Evolutionary conservation across 2,329 filamentous ascomycete species (phyloP).

Genomic region (Penicillium sp.): DNA sequence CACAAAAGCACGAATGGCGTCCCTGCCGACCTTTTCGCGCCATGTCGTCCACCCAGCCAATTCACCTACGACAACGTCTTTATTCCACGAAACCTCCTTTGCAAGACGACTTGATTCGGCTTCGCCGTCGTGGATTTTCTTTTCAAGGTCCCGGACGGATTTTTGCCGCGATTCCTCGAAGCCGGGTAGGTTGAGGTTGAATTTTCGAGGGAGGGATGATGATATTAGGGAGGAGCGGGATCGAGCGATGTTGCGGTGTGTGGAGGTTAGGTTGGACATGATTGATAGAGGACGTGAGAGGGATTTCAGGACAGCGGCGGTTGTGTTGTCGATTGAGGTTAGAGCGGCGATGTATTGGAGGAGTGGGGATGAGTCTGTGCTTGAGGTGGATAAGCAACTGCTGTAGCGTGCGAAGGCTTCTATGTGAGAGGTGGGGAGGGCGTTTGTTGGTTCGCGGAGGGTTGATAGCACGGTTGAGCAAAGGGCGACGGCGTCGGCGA

Average conservation of each 20-base stretch:
- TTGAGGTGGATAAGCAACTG: slow-evolving; percentile 63
- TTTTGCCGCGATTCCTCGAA: slow-evolving; percentile 86
- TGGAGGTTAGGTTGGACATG: slow-evolving; percentile 73
- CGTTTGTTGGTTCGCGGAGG: slow-evolving; percentile 56
- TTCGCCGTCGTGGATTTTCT: slow-evolving; percentile 72
- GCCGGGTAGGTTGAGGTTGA: slow-evolving; percentile 51
- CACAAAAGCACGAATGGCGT: slow-evolving; percentile 76
- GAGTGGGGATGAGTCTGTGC: slow-evolving; percentile 71
- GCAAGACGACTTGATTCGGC: slow-evolving; percentile 74
- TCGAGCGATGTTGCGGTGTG: slow-evolving; percentile 77
- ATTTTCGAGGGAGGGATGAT: slow-evolving; percentile 51
- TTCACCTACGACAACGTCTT: slow-evolving; percentile 89
- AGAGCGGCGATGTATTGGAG: slow-evolving; percentile 75
- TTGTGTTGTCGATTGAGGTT: slow-evolving; percentile 79
- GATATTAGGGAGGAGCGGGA: slow-evolving; percentile 75
- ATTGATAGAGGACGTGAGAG: slow-evolving; percentile 79
- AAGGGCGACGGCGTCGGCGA: slow-evolving; percentile 48
- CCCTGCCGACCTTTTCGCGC: slow-evolving; percentile 75
- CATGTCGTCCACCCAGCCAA: slow-evolving; percentile 93
- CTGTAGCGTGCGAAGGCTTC: slow-evolving; percentile 75
- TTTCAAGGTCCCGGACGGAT: slow-evolving; percentile 81
- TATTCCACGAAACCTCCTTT: slow-evolving; percentile 84
- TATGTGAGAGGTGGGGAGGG: slow-evolving; percentile 70
- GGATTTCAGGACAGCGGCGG: slow-evolving; percentile 77
- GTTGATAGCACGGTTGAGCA: slow-evolving; percentile 55